Base-by-base conservation (phyloP, 2,329 filamentous ascomycete species). In the Pseudogymnoascus sp. region DNA sequence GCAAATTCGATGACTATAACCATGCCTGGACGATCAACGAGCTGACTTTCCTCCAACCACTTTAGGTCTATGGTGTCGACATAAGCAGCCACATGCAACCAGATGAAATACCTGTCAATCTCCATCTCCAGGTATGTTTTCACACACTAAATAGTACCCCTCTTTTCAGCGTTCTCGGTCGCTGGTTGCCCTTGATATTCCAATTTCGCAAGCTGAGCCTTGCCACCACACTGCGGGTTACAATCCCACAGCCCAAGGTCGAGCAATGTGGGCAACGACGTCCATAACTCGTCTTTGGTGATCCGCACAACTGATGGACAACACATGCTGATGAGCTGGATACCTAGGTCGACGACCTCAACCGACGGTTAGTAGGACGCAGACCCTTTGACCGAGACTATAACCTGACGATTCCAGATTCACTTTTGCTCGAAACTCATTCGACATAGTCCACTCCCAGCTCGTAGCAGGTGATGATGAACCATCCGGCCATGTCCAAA, bases 391-490 rank as follows among this genome's bases (percentile, higher is more conserved):
- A 18, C 31, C 47, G 26, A 54, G 47, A 39, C 31, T 5, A 8
- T 37, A 60, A 18, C 31, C 63, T 65, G 31, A 63, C 47, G n/a
- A 39, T 36, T 29, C 10, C 66, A 84, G 82, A 36, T 88, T 89
- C 71, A 88, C 86, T 0, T 93, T 92, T 70, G 77, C 81, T 47
- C 77, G 83, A 61, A 87, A 86, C 71, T 79, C 87, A 63, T 96
- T 96, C 77, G 90, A 96, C 70, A 77, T 96, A 62, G 86, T 96
- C 61, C 89, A 96, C 71, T 96, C 90, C 69, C 85, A 86, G 68
- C 81, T 89, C 75, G 78, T 91, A 74, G 79, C 83, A 67, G 64
- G 75, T 81, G 66, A 60, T 10, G 31, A 75, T 18, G 37, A 26
- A 8, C 23, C 60, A 34, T 23, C 14, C 18, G 14, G 10, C 10